Base-by-base conservation (phyloP, 495 filamentous ascomycete genomes). In the Articulospora tetracladia region DNA sequence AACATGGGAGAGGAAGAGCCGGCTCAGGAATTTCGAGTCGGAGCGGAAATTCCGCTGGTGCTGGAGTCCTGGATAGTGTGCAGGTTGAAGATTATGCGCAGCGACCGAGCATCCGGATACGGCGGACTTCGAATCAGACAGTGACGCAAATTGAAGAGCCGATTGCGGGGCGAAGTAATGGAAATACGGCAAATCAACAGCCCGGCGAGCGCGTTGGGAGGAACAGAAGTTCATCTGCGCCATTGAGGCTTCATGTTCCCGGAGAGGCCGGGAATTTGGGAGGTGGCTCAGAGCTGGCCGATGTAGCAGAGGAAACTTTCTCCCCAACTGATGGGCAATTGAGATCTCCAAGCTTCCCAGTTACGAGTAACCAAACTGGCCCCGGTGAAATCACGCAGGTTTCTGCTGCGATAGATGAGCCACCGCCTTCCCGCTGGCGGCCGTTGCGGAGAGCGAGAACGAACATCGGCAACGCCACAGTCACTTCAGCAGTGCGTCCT, bases 291-390 rank as follows among this genome's bases (percentile, higher is more conserved):
- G 36, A 70, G 25, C 75, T 75, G 72, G 67, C 68, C 22, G 69
- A 72, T n/a, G 47, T 79, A 17, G 65, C 60, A 13, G 77, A 82
- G 50, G 77, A 77, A 49, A 63, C 68, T 1, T 66, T 68, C 0
- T 59, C 66, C 57, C 49, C 70, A 51, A 68, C 70, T 47, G 44
- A 47, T 23, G 63, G 66, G 17, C 67, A 65, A 22, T 46, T 78
- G 49, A 70, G 72, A 68, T 13, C 77, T 70, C 69, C 71, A 1
- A 44, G 74, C 12, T 73, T 70, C 13, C 10, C 51, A 17, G 36
- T 28, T 12, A 6, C 25, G 68, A 69, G 3, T 69, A 41, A 26
- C 0, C 44, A 53, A 3, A 17, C 39, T 3, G 39, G 15, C 6
- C 76, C 34, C 67, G 69, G 3, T 66, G 76, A 17, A 76, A 76